Evolutionary conservation across 139 green algal species (phyloP), one percentile per base, ranked within the genome.

Genomic region (Zygnema circumcarinatum): DNA sequence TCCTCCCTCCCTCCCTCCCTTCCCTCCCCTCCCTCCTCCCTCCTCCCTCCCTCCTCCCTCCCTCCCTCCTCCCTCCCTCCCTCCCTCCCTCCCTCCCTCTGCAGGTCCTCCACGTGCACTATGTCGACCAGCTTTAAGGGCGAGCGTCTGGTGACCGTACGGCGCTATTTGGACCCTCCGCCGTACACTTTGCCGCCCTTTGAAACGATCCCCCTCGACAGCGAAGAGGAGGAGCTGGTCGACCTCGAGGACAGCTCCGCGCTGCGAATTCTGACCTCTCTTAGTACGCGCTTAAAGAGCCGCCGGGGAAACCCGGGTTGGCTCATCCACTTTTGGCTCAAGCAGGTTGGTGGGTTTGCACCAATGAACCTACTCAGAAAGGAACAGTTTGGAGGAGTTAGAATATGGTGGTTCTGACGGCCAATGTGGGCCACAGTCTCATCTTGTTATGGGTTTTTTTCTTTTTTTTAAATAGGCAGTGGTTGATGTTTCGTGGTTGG

Each of bases 311-410:
- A 25, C 7, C 7, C 7, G 47, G 7, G 47, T 62, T 62, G 47
- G 47, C 7, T 78, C 7, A 78, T 39, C 69, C 7, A 41, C 7
- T 39, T 78, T 78, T 78, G 35, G 69, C 35, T 78, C 69, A 52
- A 11, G 3, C 36, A 40, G 11, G 36, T 78, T 3, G 11, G 35
- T 40, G 25, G 25, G 56, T 72, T 72, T 72, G 25, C 56, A 72
- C 56, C 25, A 29, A 72, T 25, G 25, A 29, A 25, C 25, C 25
- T 72, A 25, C 56, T 29, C 56, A 31, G n/a, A n/a, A n/a, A n/a
- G n/a, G n/a, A n/a, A n/a, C n/a, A n/a, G n/a, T n/a, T n/a, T n/a
- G n/a, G n/a, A n/a, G n/a, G n/a, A n/a, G n/a, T n/a, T n/a, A n/a
- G n/a, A n/a, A n/a, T n/a, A n/a, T n/a, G n/a, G n/a, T n/a, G n/a